These are phyloP conservation scores for Candida pseudofarinosa DNA, from an alignment of 805 yeast species.

Conservation along the genomic window DNA sequence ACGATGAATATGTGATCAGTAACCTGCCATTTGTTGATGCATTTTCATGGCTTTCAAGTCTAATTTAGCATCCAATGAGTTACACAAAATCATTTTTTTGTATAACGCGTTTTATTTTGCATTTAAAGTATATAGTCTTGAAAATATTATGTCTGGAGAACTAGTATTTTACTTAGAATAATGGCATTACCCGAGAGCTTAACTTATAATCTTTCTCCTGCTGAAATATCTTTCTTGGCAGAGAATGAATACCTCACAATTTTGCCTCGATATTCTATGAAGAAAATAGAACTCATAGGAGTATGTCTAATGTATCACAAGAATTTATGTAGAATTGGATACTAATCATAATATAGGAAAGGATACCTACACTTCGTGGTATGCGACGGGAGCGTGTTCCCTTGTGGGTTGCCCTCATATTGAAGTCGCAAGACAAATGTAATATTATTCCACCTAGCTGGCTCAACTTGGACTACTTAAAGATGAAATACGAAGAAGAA, in stretches of 20 bases:
- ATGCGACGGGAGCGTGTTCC: constrained; percentile 71
- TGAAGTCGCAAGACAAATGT: constrained; percentile 83
- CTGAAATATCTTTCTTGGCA: constrained; percentile 79
- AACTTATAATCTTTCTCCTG: constrained; percentile 59
- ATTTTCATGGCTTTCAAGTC: constrained; percentile 18
- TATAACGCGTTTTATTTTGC: neutral
- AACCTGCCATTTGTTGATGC: constrained; percentile 14
- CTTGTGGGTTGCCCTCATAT: constrained; percentile 79
- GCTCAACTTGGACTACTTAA: constrained; percentile 57
- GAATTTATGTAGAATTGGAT: neutral
- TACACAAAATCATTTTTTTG: neutral
- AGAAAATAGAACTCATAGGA: constrained; percentile 61
- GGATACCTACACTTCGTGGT: constrained; percentile 58
- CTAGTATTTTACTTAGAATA: too few species aligned
- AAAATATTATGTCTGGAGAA: too few species aligned
- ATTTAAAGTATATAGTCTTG: neutral
- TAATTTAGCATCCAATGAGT: neutral
- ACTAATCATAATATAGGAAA: constrained; percentile 26
- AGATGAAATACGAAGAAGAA: constrained; percentile 64
- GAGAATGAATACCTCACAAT: constrained; percentile 73
- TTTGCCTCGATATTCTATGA: constrained; percentile 74
- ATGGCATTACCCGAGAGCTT: constrained; percentile 64
- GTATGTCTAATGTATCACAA: constrained; percentile 32
- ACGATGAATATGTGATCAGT: constrained; percentile 17
- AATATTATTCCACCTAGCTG: constrained; percentile 83